Evolutionary conservation across 768 basidiomycete species (phyloP).

Genomic region (Lactarius indigo): DNA sequence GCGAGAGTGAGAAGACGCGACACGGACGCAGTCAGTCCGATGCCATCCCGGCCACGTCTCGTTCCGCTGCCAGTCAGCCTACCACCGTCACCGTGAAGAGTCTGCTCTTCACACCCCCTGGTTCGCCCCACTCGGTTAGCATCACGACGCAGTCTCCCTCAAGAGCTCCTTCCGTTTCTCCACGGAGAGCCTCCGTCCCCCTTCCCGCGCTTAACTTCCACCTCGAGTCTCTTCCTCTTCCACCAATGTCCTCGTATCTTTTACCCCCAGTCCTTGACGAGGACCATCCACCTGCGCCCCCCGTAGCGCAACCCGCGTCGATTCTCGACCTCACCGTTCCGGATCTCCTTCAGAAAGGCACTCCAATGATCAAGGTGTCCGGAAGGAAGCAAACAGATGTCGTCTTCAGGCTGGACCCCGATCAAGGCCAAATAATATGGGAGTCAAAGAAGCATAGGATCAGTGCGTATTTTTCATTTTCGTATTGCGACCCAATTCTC

Average conservation of each 20-base stretch:
- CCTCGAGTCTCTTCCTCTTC: conserved; percentile 1
- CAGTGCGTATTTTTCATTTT: conserved; percentile 40
- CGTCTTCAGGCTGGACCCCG: conserved; percentile 69
- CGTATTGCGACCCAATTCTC: neutral
- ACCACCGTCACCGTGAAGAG: conserved; percentile 7
- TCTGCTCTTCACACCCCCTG: conserved; percentile 11
- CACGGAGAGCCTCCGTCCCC: neutral
- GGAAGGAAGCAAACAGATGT: conserved; percentile 70
- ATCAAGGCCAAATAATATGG: conserved; percentile 79
- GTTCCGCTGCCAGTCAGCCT: neutral
- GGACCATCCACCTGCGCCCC: neutral
- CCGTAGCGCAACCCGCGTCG: conserved; percentile 1
- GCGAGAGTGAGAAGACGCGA: neutral
- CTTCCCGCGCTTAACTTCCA: conserved; percentile 5
- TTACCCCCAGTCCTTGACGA: neutral
- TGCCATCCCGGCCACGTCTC: conserved; percentile 2
- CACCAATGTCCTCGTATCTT: neutral
- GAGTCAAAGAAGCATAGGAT: conserved; percentile 67
- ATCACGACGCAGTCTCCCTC: conserved; percentile 3
- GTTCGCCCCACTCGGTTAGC: neutral
- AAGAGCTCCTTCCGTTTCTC: neutral
- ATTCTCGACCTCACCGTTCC: conserved; percentile 50
- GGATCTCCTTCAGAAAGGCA: conserved; percentile 54
- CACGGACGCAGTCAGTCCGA: conserved; percentile 18
- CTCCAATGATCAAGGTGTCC: conserved; percentile 80